Base-by-base conservation (phyloP, 176 grass and related monocot species). In the Musa acuminata region DNA sequence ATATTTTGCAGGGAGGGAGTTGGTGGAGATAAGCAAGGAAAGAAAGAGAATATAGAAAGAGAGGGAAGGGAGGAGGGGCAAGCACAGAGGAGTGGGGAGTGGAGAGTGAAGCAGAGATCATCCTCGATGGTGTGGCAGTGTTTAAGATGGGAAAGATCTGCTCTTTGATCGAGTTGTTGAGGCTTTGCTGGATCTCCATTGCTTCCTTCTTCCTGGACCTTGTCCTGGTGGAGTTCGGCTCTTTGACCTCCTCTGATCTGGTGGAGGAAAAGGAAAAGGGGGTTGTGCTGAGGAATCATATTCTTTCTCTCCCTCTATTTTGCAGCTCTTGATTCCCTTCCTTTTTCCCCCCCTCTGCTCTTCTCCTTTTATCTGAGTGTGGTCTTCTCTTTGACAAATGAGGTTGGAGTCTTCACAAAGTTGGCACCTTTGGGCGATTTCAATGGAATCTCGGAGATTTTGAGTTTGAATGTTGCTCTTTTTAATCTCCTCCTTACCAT, bases 1-100 rank as follows among this genome's bases (percentile, higher is more conserved):
- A 86, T 79, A 78, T 84, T 75, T 52, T 53, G 48, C 19, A 60
- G 81, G 66, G 67, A 69, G 81, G 52, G 82, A 75, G 83, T 88
- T 83, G 78, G 82, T 69, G 90, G 53, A 43, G 51, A 77, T 16
- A 67, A 87, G 50, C 72, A 48, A 23, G 49, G 53, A 21, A 76
- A 80, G 67, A 67, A 53, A 57, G 52, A 64, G 72, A 29, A 9
- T 29, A 3, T 29, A 49, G 43, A 81, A 9, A 77, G 72, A 69
- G 64, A 76, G 54, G 59, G 75, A 27, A 74, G 25, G 70, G 67
- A n/a, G n/a, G n/a, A 65, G 51, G 68, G 24, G 24, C 24, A 24
- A 63, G 54, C 43, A 43, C 77, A 71, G 60, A 69, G 51, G 77
- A 29, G 53, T 74, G 48, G 51, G 13, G 13, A 17, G 21, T 1